A percentile compares a stretch with the other conserved stretches of the same genome.
Conservation (phyloP, 1,284 basidiomycete genomes). For the Ustilago esculenta region DNA sequence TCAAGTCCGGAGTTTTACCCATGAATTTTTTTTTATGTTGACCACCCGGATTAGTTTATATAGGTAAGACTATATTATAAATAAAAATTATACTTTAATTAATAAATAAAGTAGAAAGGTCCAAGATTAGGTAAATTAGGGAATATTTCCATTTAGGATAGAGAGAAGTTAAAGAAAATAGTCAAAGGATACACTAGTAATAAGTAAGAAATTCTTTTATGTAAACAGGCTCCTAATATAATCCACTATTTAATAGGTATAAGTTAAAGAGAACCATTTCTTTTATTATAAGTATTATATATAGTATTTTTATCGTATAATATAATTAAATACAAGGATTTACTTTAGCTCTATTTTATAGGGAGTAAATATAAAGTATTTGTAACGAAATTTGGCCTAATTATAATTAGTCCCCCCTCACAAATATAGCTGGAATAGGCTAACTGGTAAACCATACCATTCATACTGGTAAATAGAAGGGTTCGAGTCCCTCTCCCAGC, state of each 20-base stretch:
- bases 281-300: constrained; percentile 5
- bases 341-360: neutral
- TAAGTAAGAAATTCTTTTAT: constrained; percentile 13
- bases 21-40: constrained; percentile 8
- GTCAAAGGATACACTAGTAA: constrained; percentile 4
- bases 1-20: too few species aligned
- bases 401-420: constrained; percentile 23
- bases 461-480: constrained; percentile 43
- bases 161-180: constrained; percentile 31
- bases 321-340: constrained; percentile 16
- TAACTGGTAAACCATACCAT: constrained; percentile 47
- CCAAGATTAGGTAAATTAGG: constrained; percentile 29
- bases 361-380: neutral
- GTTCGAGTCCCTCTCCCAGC: constrained; percentile 46
- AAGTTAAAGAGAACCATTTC: neutral
- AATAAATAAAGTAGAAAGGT: constrained; percentile 33
- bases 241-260: constrained; percentile 12
- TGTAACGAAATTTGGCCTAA: constrained; percentile 27
- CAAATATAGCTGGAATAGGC: constrained; percentile 27
- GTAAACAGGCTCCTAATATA: constrained; percentile 30
- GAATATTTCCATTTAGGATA: constrained; percentile 27
- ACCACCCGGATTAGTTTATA: constrained; percentile 10
- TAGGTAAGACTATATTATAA: constrained; percentile 32
- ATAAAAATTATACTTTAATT: constrained; percentile 11
- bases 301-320: too few species aligned